Conservation (phyloP, 805 yeast species). For the Pichia ethanolica region DNA sequence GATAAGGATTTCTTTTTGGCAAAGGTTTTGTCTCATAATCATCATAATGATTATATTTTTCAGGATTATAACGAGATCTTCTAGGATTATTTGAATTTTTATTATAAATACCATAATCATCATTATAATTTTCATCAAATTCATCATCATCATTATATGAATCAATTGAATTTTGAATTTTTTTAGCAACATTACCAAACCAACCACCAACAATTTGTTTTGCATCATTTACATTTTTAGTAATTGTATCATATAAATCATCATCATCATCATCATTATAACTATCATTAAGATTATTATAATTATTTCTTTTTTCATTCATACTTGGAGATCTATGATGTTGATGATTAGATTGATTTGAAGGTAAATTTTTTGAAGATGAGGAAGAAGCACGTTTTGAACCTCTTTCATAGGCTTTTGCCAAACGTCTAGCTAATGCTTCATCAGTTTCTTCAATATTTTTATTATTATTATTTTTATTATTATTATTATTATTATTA, state of each 20-base stretch:
- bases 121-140: no score
- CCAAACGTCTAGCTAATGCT: constrained; percentile 70
- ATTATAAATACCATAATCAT: no score
- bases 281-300: constrained; percentile 20
- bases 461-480: constrained; percentile 7
- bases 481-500: no score
- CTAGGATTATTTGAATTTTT: no score
- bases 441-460: constrained; percentile 49
- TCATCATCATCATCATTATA: constrained; percentile 39
- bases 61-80: no score
- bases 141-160: neutral
- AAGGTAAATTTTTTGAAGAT: neutral
- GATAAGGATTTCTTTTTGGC: constrained; percentile 3
- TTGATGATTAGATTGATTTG: no score
- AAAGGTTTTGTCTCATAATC: neutral
- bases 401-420: constrained; percentile 45
- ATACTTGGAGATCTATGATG: constrained; percentile 1
- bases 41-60: neutral
- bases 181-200: constrained; percentile 63
- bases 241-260: constrained; percentile 56
- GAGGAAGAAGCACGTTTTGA: constrained; percentile 1
- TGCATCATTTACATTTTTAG: constrained; percentile 76
- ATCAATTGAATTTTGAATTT: constrained; percentile 22
- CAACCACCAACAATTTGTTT: constrained; percentile 67
- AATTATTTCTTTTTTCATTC: neutral